Base-by-base conservation (phyloP, 331 rosid species). In the Malus hybrid region DNA sequence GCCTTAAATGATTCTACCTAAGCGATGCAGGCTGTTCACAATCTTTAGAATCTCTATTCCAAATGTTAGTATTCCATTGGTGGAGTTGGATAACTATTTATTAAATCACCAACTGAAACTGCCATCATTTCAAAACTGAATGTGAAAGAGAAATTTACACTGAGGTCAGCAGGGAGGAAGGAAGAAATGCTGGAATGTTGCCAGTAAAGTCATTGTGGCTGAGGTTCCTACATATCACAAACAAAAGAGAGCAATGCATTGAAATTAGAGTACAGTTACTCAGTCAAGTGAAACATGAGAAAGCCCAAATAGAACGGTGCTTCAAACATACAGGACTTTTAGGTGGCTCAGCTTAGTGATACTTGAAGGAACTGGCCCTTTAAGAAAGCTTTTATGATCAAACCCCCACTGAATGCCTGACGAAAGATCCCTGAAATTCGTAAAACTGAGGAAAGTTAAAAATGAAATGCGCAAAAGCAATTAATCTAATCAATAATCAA, bases 341-440 rank as follows among this genome's bases (percentile, higher is more conserved):
- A 93, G 85, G 83, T 90, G 79, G 74, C 83, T 33, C 87, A 91
- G 85, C 67, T 79, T 72, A 32, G 97, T 75, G 67, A 91, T 77
- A 75, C 83, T 84, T 74, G 78, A 52, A 75, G 96, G 95, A 80
- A 93, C 59, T 69, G 78, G 71, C 76, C 98, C 98, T 65, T 65
- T 60, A 83, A 93, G 88, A 65, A 85, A 74, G 63, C 66, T 76
- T 39, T 39, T 39, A 39, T 39, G 46, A 39, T 39, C 46, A 39
- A 39, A 39, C 75, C 96, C 97, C 65, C 66, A 60, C 79, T 86
- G 86, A 54, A 86, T 72, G 29, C 72, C 81, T 11, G 81, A 87
- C 48, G 93, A 88, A 78, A 93, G 91, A 79, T 87, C 87, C 92
- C 98, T 91, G 89, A 66, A 83, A 72, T 71, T 27, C 69, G 19